phyloP scores from a whole-genome alignment of 1,139 yeast species.

The Arxiozyma heterogenica region DNA sequence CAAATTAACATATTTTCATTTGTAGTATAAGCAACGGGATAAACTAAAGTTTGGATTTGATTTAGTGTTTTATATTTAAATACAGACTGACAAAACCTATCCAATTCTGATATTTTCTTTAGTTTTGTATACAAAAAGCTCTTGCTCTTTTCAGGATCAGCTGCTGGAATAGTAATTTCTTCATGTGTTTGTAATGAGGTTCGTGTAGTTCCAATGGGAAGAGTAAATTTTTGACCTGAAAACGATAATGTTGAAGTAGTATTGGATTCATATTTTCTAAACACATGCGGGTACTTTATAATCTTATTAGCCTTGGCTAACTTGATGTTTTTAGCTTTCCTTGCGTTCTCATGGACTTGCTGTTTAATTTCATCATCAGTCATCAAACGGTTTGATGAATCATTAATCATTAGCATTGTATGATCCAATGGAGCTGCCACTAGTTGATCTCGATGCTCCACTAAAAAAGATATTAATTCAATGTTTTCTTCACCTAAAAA shows the following conservation, averaged over 20 bases:
- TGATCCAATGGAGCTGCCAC: constrained; percentile 22
- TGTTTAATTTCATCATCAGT: constrained; percentile 51
- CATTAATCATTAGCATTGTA: constrained; percentile 10
- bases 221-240: constrained; percentile 67
- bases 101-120: constrained; percentile 54
- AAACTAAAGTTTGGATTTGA: constrained; percentile 85
- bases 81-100: constrained; percentile 72
- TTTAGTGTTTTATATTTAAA: constrained; percentile 73
- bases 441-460: constrained; percentile 42
- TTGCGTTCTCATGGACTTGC: constrained; percentile 47
- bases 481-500: constrained; percentile 78
- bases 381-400: constrained; percentile 32
- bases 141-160: constrained; percentile 37
- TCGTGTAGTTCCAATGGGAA: constrained; percentile 78
- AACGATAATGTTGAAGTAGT: constrained; percentile 50
- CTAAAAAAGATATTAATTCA: constrained; percentile 60
- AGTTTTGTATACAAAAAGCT: constrained; percentile 46
- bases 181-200: constrained; percentile 58
- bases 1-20: constrained; percentile 94
- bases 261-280: constrained; percentile 58
- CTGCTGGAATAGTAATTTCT: constrained; percentile 74
- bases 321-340: constrained; percentile 42
- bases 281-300: constrained; percentile 80
- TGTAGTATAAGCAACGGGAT: constrained; percentile 83
- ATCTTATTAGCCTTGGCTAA: constrained; percentile 40